Conservation (phyloP, 2,329 filamentous ascomycete genomes). For the Conoideocrella luteorostrata region DNA sequence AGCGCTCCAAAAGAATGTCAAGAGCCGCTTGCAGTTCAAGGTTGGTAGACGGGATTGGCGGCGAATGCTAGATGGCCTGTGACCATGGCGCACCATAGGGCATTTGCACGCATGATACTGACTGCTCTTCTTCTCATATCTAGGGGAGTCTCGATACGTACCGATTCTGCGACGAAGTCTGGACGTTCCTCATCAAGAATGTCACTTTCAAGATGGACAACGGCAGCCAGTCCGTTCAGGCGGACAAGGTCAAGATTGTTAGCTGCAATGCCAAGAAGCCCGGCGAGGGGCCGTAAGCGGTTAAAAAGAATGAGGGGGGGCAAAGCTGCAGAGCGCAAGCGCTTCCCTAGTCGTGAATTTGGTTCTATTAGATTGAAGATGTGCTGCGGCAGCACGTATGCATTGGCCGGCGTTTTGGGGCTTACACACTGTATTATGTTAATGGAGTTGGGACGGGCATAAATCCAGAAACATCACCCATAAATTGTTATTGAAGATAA, state of each 20-base stretch:
- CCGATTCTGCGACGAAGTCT: constrained; percentile 98
- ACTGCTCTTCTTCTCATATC: neutral
- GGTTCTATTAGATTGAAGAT: neutral
- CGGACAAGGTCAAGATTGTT: constrained; percentile 97
- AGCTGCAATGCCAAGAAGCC: constrained; percentile 85
- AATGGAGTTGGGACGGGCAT: neutral
- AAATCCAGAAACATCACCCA: too few relatives aligned
- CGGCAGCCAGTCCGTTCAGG: constrained; percentile 61
- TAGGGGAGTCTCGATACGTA: constrained; percentile 97
- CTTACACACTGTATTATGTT: too few relatives aligned
- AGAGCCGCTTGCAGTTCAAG: constrained; percentile 90
- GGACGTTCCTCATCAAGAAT: constrained; percentile 98
- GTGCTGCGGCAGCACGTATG: constrained; percentile 1
- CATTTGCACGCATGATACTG: too few relatives aligned
- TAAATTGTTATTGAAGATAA: too few relatives aligned
- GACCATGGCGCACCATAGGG: too few relatives aligned
- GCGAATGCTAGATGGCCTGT: neutral
- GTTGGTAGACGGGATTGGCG: constrained; percentile 38
- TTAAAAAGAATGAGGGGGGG: neutral
- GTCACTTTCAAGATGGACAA: constrained; percentile 98
- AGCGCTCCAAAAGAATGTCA: constrained; percentile 85
- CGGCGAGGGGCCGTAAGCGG: constrained; percentile 26
- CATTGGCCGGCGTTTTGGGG: constrained; percentile 14
- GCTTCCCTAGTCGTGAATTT: too few relatives aligned
- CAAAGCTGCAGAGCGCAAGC: too few relatives aligned